Evolutionary conservation across 352 stramenopile species (phyloP).

Genomic region (Globisporangium canariense): DNA sequence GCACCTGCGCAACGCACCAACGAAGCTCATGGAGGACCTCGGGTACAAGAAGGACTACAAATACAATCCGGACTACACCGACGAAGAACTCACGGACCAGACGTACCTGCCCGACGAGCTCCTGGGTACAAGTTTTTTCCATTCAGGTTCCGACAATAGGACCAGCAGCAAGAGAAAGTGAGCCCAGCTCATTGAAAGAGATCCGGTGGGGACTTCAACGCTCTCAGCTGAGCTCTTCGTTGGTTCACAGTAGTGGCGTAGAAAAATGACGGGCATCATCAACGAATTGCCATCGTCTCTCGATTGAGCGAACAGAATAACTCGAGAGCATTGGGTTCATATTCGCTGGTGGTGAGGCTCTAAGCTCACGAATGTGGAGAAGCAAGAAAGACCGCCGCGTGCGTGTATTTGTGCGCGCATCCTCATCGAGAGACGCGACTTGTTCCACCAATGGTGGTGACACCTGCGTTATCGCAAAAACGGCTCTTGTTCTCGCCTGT

Average conservation of each 20-base stretch:
- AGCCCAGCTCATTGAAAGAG: background rate
- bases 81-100: conserved; percentile 68
- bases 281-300: too few relatives aligned
- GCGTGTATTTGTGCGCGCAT: too few relatives aligned
- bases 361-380: too few relatives aligned
- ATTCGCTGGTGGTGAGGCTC: too few relatives aligned
- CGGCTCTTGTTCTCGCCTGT: background rate
- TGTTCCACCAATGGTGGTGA: too few relatives aligned
- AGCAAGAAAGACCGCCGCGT: too few relatives aligned
- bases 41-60: conserved; percentile 79
- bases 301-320: too few relatives aligned
- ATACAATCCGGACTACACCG: conserved; percentile 77
- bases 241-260: too few relatives aligned
- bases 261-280: too few relatives aligned
- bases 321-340: too few relatives aligned
- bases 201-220: background rate
- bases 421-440: too few relatives aligned
- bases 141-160: background rate
- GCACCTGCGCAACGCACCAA: conserved; percentile 81
- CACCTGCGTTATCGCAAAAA: background rate
- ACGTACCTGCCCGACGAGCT: conserved; percentile 81
- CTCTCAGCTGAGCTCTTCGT: too few relatives aligned
- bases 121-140: conserved; percentile 58
- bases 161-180: background rate
- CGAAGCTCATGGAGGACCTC: conserved; percentile 71